Evolutionary conservation across 345 rosid species (phyloP), one percentile per base, ranked within the genome.

Genomic region (Eucalyptus polyanthemos): DNA sequence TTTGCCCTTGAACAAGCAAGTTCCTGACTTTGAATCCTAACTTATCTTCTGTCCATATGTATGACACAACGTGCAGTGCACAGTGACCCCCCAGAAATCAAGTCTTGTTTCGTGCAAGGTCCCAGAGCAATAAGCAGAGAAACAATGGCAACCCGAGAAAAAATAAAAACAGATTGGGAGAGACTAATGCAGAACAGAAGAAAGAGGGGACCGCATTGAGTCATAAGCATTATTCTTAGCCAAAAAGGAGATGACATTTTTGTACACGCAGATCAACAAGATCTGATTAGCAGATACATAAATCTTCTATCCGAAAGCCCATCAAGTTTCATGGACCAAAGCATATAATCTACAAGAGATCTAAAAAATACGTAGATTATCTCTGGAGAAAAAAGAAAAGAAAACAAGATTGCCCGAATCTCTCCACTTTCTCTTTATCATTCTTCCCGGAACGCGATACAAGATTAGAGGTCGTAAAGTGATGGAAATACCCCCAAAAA

Each of bases 371-470:
- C 6, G 47, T 76, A 86, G 88, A 91, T 31, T 87, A 53, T 87
- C n/a, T 86, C 54, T 76, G 85, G 47, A 76, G 40, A 17, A 21
- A 53, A 53, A 34, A 87, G 51, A 40, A 21, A 65, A 45, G 25
- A 87, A 80, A 44, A 29, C 69, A 62, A 47, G 86, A 60, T 76
- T 76, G 31, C 87, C 47, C 76, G 65, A 45, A 87, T 85, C 87
- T 87, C 87, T 88, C 89, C 87, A 49, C 87, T 88, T 87, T 89
- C 88, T 81, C 88, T 62, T 51, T 15, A 85, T 90, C 37, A 58
- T 88, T 89, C 90, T 89, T 72, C 89, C 92, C 88, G 87, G 53
- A 91, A 90, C 54, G 88, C 88, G 45, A 86, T 80, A 76, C 69
- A 22, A 86, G 86, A 87, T 50, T 31, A 72, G 65, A 69, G 86